These are phyloP conservation scores for Fusarium nanum DNA, from an alignment of 2,329 filamentous ascomycete species.

Conservation along the genomic window DNA sequence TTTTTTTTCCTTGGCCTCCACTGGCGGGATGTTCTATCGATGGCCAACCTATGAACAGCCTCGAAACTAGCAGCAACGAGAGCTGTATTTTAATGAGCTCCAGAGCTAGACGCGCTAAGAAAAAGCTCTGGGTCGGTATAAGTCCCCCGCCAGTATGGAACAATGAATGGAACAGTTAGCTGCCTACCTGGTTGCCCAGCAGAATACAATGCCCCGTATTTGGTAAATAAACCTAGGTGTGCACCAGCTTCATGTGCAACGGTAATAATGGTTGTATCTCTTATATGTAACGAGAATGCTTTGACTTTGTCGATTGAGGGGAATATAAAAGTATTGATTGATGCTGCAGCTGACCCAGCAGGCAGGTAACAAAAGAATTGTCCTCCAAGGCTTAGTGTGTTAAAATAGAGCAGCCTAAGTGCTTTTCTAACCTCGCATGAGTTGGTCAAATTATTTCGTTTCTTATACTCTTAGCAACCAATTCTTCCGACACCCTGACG, in stretches of 20 bases:
- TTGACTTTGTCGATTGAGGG: background rate
- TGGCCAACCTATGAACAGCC: constrained; percentile 15
- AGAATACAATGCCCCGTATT: constrained; percentile 1
- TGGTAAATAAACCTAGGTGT: background rate
- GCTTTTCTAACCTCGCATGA: background rate
- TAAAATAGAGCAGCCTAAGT: background rate
- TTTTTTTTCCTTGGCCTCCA: constrained; percentile 30
- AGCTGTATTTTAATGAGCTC: constrained; percentile 24
- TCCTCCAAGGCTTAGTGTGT: background rate
- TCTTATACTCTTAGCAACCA: background rate
- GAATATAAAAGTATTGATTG: background rate
- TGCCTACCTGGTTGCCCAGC: constrained; percentile 6
- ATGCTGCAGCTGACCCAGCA: background rate
- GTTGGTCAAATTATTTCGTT: background rate
- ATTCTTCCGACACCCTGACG: background rate
- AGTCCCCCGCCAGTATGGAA: constrained; percentile 1
- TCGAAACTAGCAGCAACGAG: constrained; percentile 1
- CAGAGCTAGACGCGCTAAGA: constrained; percentile 14
- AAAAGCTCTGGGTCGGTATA: constrained; percentile 6
- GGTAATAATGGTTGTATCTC: background rate
- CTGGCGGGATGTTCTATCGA: constrained; percentile 12
- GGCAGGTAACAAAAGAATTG: background rate
- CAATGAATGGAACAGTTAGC: background rate
- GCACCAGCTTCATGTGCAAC: background rate
- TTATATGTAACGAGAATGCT: background rate